phyloP scores from a whole-genome alignment of 306 rosid species.

The Cajanus cajan region DNA sequence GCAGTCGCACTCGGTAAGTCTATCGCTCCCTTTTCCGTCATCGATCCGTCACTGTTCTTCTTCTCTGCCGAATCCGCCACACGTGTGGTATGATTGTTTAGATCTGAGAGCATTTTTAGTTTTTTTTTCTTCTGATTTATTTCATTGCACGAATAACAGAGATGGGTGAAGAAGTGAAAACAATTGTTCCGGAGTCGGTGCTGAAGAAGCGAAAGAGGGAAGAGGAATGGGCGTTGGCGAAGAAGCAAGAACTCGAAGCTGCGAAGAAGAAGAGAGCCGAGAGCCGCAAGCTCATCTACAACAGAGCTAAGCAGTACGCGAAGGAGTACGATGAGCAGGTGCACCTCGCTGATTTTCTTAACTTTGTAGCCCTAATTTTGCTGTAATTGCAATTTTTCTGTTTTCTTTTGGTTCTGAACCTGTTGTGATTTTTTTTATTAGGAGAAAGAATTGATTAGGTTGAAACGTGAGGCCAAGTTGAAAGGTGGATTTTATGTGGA shows the following conservation, averaged over 20 bases:
- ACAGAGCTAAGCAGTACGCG: conserved; percentile 65
- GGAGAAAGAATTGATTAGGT: conserved; percentile 63
- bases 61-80: neutral
- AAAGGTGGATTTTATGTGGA: conserved; percentile 96
- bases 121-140: neutral
- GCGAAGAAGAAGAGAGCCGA: conserved; percentile 64
- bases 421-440: neutral
- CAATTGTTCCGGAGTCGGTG: conserved; percentile 67
- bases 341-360: neutral
- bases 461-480: conserved; percentile 89
- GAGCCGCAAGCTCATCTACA: conserved; percentile 65
- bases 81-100: neutral
- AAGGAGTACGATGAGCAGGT: conserved; percentile 71
- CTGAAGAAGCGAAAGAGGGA: conserved; percentile 80
- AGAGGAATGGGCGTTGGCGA: conserved; percentile 77
- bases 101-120: neutral
- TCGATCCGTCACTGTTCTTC: neutral
- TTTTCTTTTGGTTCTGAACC: too few species aligned
- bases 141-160: neutral
- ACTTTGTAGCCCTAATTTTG: neutral
- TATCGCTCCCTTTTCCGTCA: neutral
- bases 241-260: conserved; percentile 50
- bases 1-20: conserved; percentile 10
- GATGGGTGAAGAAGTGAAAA: conserved; percentile 69
- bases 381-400: neutral